Evolutionary conservation across 2,329 filamentous ascomycete species (phyloP).

Genomic region (Penicillium sp.): DNA sequence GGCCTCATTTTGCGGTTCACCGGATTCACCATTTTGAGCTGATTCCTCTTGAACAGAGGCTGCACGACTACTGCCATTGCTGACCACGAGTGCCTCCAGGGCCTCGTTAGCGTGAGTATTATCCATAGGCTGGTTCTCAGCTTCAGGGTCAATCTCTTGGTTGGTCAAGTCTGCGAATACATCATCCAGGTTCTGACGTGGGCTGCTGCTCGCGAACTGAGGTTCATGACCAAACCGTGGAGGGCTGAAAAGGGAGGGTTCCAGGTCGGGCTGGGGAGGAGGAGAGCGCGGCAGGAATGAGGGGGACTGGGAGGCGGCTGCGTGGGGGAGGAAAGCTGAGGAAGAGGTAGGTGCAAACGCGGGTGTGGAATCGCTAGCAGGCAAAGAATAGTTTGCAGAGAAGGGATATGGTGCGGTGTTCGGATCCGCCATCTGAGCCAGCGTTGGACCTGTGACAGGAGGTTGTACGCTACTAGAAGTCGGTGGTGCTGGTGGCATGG

Average conservation of each 20-base stretch:
- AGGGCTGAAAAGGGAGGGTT: conserved; percentile 44
- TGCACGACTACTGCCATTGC: conserved; percentile 36
- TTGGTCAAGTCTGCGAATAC: conserved; percentile 49
- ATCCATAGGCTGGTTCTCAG: conserved; percentile 37
- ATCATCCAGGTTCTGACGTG: conserved; percentile 43
- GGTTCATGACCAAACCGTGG: conserved; percentile 38
- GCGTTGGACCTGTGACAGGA: conserved; percentile 32
- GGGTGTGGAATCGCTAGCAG: conserved; percentile 36
- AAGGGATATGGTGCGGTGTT: conserved; percentile 36
- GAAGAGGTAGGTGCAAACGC: conserved; percentile 37
- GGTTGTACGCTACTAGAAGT: conserved; percentile 32
- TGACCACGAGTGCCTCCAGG: conserved; percentile 43
- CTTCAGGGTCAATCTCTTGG: conserved; percentile 40
- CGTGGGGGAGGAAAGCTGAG: conserved; percentile 40
- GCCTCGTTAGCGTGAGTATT: conserved; percentile 50
- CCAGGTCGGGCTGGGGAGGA: conserved; percentile 36
- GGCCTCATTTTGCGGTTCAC: conserved; percentile 14
- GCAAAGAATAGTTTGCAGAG: conserved; percentile 41
- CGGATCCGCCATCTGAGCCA: conserved; percentile 33
- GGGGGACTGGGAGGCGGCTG: conserved; percentile 33
- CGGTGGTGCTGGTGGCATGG: conserved; percentile 33
- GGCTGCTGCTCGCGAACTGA: conserved; percentile 36
- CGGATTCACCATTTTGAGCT: conserved; percentile 21
- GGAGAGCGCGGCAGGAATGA: conserved; percentile 43
- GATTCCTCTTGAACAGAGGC: conserved; percentile 29